Percentiles rank a stretch among this genome's conserved stretches.
Evolutionary conservation across 1,284 basidiomycete species (phyloP).

Genomic region (Irpex sp.): DNA sequence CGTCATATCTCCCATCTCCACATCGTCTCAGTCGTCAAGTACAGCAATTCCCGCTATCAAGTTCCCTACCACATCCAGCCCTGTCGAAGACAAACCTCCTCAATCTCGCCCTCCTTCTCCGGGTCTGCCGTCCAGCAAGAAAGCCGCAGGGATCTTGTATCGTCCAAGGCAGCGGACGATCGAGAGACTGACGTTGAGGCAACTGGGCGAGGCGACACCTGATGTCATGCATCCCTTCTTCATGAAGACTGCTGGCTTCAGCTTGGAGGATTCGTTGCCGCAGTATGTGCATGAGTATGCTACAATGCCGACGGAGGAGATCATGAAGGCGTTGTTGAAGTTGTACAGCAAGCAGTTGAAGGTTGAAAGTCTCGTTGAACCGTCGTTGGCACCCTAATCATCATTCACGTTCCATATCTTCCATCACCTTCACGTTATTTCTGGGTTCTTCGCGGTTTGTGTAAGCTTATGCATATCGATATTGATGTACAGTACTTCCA

Average conservation of each 20-base stretch:
- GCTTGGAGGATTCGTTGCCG: conserved; percentile 74
- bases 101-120: conserved; percentile 7
- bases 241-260: conserved; percentile 79
- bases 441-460: background rate
- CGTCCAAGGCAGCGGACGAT: conserved; percentile 51
- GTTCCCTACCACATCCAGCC: background rate
- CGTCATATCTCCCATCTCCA: background rate
- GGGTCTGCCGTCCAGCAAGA: conserved; percentile 17
- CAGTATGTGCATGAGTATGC: conserved; percentile 86
- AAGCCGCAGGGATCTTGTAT: conserved; percentile 39
- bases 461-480: background rate
- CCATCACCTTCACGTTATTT: background rate
- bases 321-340: conserved; percentile 77
- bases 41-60: background rate
- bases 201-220: conserved; percentile 82
- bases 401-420: background rate
- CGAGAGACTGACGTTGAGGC: conserved; percentile 72
- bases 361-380: conserved; percentile 8
- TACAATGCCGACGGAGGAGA: conserved; percentile 75
- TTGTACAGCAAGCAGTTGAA: conserved; percentile 75
- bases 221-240: conserved; percentile 86
- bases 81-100: background rate
- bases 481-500: background rate
- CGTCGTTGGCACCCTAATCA: background rate
- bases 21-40: background rate